These are phyloP conservation scores for Candida manassasensis DNA, from an alignment of 805 yeast species.

Conservation along the genomic window DNA sequence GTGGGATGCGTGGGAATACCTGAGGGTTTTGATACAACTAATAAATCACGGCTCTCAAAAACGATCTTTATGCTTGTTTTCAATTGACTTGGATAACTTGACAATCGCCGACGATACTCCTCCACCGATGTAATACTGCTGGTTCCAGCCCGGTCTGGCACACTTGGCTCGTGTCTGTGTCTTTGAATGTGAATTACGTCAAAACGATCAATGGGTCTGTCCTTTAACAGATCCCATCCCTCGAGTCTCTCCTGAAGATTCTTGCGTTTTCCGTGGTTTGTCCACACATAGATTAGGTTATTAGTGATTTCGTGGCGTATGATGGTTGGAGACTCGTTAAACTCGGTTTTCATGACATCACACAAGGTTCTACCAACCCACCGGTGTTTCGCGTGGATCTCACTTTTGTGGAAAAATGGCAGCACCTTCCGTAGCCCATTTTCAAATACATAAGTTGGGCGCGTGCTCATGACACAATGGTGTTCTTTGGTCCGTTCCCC, in stretches of 20 bases:
- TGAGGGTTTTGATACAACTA: constrained; percentile 48
- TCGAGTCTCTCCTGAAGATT: constrained; percentile 10
- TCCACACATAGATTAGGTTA: constrained; percentile 21
- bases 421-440: constrained; percentile 31
- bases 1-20: constrained; percentile 56
- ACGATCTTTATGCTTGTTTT: constrained; percentile 21
- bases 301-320: constrained; percentile 22
- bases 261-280: constrained; percentile 13
- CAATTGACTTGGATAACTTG: constrained; percentile 4
- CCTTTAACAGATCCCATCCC: constrained; percentile 17
- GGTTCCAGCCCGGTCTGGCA: constrained; percentile 14
- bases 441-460: constrained; percentile 10
- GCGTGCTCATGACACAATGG: too few species aligned
- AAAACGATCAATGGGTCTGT: constrained; percentile 14
- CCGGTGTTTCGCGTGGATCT: constrained; percentile 33
- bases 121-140: too few species aligned
- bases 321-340: constrained; percentile 25
- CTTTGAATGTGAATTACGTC: constrained; percentile 25
- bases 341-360: constrained; percentile 28
- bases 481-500: too few species aligned
- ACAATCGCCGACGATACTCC: too few species aligned
- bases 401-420: constrained; percentile 29
- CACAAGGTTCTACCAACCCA: constrained; percentile 32
- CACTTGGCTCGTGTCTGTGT: constrained; percentile 47
- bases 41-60: constrained; percentile 29